Evolutionary conservation across 371 early-diverging fungal species (phyloP).

Genomic region (Dentiscutata heterogama): DNA sequence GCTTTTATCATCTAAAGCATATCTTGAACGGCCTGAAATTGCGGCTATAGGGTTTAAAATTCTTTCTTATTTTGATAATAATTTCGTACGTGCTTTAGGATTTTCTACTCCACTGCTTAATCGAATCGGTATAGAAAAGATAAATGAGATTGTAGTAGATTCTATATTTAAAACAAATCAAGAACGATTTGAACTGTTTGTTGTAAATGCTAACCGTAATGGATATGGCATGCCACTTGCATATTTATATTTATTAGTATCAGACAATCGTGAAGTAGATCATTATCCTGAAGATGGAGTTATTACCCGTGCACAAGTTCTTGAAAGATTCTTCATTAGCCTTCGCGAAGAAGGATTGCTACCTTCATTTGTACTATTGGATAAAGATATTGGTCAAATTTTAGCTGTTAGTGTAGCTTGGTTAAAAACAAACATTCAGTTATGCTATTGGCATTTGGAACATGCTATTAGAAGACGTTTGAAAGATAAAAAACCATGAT

Average conservation of each 20-base stretch:
- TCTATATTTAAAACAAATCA: slow-evolving; percentile 32
- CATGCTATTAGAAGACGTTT: neutral
- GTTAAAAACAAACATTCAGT: neutral
- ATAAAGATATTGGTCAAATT: too few species aligned
- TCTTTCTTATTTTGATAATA: too few species aligned
- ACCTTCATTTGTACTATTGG: neutral
- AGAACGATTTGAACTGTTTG: slow-evolving; percentile 15
- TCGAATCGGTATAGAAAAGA: neutral
- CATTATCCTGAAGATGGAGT: neutral
- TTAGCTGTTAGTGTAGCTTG: slow-evolving; percentile 7
- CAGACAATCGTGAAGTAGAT: neutral
- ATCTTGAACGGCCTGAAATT: neutral
- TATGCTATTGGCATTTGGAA: slow-evolving; percentile 21
- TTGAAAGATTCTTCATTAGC: neutral
- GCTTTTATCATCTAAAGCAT: slow-evolving; percentile 17
- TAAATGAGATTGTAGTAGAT: neutral
- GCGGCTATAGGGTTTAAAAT: neutral
- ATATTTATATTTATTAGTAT: slow-evolving; percentile 15
- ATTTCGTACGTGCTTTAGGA: too few species aligned
- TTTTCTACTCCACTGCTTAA: too few species aligned
- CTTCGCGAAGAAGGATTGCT: neutral
- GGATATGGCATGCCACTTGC: slow-evolving; percentile 4
- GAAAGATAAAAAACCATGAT: slow-evolving; percentile 6
- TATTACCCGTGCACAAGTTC: neutral
- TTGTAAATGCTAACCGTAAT: slow-evolving; percentile 1